A percentile compares a stretch with the other conserved stretches of the same genome.
These are phyloP conservation scores for Pyrenophora graminea DNA, from an alignment of 2,329 filamentous ascomycete genomes.

Conservation along the genomic window DNA sequence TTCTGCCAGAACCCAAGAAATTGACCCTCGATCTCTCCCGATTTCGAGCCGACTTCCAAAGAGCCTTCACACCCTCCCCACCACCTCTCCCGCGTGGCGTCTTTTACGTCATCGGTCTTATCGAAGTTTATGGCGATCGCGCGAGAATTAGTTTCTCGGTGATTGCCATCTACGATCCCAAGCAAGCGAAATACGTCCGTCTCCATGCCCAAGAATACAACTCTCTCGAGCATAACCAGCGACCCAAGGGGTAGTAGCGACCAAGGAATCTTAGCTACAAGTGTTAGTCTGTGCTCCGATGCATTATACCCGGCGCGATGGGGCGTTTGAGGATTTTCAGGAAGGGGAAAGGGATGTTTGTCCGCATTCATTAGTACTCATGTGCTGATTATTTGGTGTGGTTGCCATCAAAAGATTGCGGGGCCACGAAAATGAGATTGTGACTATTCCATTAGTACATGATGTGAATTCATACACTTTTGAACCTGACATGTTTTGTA, in stretches of 20 bases:
- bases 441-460: too few relatives aligned
- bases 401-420: too few relatives aligned
- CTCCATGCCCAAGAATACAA: conserved; percentile 30
- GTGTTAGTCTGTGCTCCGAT: neutral
- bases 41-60: conserved; percentile 32
- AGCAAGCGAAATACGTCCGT: conserved; percentile 45
- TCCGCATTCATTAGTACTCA: too few relatives aligned
- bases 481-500: too few relatives aligned
- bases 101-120: conserved; percentile 51
- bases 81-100: conserved; percentile 50
- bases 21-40: conserved; percentile 34
- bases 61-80: conserved; percentile 19
- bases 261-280: too few relatives aligned
- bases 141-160: conserved; percentile 53
- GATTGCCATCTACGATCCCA: conserved; percentile 52
- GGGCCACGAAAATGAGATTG: too few relatives aligned
- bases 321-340: neutral
- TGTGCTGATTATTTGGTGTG: too few relatives aligned
- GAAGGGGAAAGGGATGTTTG: too few relatives aligned
- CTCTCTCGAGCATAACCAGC: conserved; percentile 40
- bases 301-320: conserved; percentile 14
- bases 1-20: conserved; percentile 33
- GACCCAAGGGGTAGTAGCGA: conserved; percentile 38
- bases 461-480: too few relatives aligned
- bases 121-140: conserved; percentile 52